Conservation (phyloP, 139 green algal genomes). For the Closterium sp. region DNA sequence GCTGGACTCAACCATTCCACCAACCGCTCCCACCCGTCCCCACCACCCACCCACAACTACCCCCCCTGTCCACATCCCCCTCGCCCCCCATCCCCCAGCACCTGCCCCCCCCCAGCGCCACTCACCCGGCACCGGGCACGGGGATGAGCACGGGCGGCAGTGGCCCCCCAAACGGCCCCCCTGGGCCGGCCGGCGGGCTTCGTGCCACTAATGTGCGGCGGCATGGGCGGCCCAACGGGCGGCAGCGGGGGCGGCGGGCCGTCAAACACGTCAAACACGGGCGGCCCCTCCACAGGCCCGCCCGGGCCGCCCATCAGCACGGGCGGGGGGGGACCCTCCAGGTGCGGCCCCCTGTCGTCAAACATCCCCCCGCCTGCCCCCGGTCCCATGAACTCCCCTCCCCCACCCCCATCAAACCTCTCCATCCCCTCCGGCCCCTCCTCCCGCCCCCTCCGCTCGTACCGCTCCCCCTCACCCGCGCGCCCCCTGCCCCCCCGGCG, state of each 20-base stretch:
- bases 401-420: not conserved
- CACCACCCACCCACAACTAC: not conserved
- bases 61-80: not conserved
- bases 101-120: not conserved
- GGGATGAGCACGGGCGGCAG: constrained; percentile 39
- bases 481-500: not conserved
- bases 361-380: not conserved
- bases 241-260: not conserved
- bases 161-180: not conserved
- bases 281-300: constrained; percentile 9
- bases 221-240: constrained; percentile 18
- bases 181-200: not conserved
- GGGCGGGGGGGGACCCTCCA: not conserved
- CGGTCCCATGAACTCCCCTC: not conserved
- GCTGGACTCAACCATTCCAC: not conserved
- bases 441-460: not conserved
- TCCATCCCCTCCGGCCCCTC: not conserved
- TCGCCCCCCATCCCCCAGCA: no score
- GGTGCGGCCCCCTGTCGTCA: not conserved
- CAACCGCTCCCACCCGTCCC: not conserved
- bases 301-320: not conserved
- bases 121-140: constrained; percentile 46
- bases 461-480: not conserved
- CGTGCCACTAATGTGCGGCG: constrained; percentile 2
- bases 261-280: constrained; percentile 25